Evolutionary conservation across 2,329 filamentous ascomycete genomes (phyloP), one percentile per base, ranked within the genome.

Genomic region (Didymella pomorum): DNA sequence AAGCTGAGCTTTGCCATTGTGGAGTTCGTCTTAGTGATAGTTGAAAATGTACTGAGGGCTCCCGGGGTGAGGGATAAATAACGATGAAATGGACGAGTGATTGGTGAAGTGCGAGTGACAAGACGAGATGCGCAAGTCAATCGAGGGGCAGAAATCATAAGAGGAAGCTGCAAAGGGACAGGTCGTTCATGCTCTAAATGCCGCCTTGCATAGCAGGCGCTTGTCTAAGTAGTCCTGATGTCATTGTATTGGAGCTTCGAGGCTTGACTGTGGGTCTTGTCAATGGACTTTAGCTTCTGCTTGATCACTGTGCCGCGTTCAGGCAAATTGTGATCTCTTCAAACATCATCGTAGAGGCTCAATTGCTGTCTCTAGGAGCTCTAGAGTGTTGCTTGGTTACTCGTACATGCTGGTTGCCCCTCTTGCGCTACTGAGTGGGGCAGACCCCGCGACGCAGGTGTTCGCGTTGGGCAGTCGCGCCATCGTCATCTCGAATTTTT

Each of bases 1-100:
- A 86, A 76, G 55, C 76, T 74, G 61, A 82, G 65, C 28, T 53
- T 58, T 9, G 67, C 55, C 68, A 70, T 70, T 3, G 35, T 65
- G 57, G 20, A 53, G 18, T 56, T 3, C 2, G 3, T 39, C 35
- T 20, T 39, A 39, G 35, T 39, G 35, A 39, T 39, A 39, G 35
- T 20, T 3, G 18, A 11, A 25, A 25, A 25, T 25, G 23, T 25
- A 25, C 23, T 3, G 23, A 25, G 23, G 23, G 23, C 23, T 25
- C 23, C 23, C 3, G 23, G 23, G 23, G 23, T 25, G 23, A 25
- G 23, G 23, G 23, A 25, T 25, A 7, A 7, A 37, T 35, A 44
- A 53, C 46, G 56, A 52, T 45, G 49, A 3, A 31, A 37, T 39
- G 35, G 9, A 44, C 50, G 35, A 63, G 62, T 51, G 33, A 61